Base-by-base conservation (phyloP, 2,329 filamentous ascomycete species). In the Neofusicoccum cordaticola region DNA sequence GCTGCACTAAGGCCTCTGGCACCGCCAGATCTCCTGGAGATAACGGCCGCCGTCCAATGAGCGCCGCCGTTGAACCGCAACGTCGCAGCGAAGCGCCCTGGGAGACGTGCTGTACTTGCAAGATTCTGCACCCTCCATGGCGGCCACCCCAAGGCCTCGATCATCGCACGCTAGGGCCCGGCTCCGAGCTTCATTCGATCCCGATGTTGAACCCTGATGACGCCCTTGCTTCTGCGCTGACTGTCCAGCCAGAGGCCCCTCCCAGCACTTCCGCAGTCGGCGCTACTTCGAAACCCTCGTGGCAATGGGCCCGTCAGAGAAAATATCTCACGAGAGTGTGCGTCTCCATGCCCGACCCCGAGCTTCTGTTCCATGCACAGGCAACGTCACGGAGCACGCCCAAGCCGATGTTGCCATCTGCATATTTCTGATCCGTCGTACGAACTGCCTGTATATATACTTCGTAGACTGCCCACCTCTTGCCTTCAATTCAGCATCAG, bases 11-110 rank as follows among this genome's bases (percentile, higher is more conserved):
- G 41, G 19, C 22, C 37, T 39, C 13, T 39, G 31, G 6, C 53
- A n/a, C 53, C 27, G 9, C 13, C n/a, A 50, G 47, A 50, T 58
- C 53, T 58, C 53, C 39, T 58, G 39, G 39, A 58, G 53, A 58
- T 44, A 58, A 45, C 53, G 53, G 2, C 39, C 15, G 22, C 22
- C 12, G 8, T 22, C 53, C 53, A 58, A 58, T 58, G 37, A 58
- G 39, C 8, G 19, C n/a, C 2, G 13, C 17, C 4, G 19, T n/a
- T 6, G 22, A 22, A 2, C 15, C 22, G 12, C 53, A 31, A 45
- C 12, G 39, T 34, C 13, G 15, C 13, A 15, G 22, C 27, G 12
- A 4, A 45, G 31, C 22, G 51, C 35, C 12, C 51, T 39, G 34
- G 9, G 51, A 27, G 17, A 41, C 17, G 9, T 13, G 8, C 17